Conservation (phyloP, 257 asterid genomes). For the Rubia yunnanensis region DNA sequence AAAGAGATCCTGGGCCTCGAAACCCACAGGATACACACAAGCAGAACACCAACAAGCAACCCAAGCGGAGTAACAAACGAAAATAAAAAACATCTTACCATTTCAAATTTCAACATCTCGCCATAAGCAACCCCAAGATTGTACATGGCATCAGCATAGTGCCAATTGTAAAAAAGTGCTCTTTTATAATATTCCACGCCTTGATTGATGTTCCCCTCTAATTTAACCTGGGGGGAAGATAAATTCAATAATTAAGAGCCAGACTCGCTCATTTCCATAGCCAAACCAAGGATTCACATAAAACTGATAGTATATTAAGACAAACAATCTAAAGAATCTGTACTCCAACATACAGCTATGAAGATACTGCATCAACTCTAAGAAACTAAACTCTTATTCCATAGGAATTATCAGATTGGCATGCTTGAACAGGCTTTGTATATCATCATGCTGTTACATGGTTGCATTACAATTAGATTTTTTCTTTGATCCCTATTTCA, state of each 20-base stretch:
- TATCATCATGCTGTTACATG: neutral
- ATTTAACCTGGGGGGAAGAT: constrained; percentile 60
- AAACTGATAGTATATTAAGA: neutral
- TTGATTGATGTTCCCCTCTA: constrained; percentile 95
- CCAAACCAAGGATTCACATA: neutral
- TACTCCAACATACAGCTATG: neutral
- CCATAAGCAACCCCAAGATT: constrained; percentile 99
- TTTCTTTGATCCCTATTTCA: neutral
- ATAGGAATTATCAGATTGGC: neutral
- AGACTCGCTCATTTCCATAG: neutral
- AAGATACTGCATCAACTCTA: constrained; percentile 2
- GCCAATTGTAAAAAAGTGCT: constrained; percentile 95
- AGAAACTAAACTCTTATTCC: neutral
- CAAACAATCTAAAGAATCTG: neutral
- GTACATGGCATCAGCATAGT: constrained; percentile 99
- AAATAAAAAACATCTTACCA: constrained; percentile 32
- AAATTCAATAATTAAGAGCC: constrained; percentile 13
- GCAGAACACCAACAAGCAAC: neutral
- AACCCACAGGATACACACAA: neutral
- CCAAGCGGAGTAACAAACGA: constrained; percentile 15
- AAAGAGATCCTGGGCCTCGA: neutral
- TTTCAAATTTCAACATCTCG: constrained; percentile 98
- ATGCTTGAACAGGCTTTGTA: neutral
- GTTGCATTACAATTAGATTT: neutral
- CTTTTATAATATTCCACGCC: constrained; percentile 87